phyloP scores from a whole-genome alignment of 2,329 filamentous ascomycete genomes.

The Calonectria naviculata region DNA sequence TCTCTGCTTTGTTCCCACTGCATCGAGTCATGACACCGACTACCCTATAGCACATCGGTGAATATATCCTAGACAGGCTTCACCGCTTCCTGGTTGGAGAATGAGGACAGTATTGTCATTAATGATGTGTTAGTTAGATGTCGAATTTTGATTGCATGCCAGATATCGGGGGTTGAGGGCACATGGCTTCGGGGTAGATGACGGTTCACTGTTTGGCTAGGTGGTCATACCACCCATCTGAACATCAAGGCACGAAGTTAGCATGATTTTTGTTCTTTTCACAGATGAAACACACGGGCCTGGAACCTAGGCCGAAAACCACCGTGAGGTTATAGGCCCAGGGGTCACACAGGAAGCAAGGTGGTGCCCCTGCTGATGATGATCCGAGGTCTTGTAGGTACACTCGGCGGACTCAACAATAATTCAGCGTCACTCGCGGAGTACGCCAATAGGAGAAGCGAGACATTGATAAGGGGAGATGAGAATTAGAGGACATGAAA shows the following conservation, averaged over 20 bases:
- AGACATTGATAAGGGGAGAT: not conserved
- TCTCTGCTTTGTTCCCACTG: not conserved
- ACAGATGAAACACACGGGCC: not conserved
- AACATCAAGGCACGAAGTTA: not conserved
- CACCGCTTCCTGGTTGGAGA: not conserved
- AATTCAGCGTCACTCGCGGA: not conserved
- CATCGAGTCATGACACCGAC: not conserved
- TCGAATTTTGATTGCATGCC: not conserved
- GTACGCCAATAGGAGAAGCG: not conserved
- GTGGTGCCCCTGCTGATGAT: not conserved
- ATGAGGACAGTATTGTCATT: too few species aligned
- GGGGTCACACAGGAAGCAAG: not conserved
- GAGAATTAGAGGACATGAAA: not conserved
- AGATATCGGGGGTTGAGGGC: not conserved
- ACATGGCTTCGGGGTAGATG: not conserved
- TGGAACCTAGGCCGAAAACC: not conserved
- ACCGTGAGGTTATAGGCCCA: not conserved
- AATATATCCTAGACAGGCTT: not conserved
- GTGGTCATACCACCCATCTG: not conserved
- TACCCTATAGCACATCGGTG: not conserved
- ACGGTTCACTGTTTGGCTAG: not conserved
- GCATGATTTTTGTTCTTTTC: not conserved
- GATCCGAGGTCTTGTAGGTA: not conserved
- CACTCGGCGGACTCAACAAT: conserved; percentile 1
- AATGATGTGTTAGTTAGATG: not conserved